Evolutionary conservation across 805 yeast genomes (phyloP), one percentile per base, ranked within the genome.

Genomic region (Sugiyamaella lignohabitans): DNA sequence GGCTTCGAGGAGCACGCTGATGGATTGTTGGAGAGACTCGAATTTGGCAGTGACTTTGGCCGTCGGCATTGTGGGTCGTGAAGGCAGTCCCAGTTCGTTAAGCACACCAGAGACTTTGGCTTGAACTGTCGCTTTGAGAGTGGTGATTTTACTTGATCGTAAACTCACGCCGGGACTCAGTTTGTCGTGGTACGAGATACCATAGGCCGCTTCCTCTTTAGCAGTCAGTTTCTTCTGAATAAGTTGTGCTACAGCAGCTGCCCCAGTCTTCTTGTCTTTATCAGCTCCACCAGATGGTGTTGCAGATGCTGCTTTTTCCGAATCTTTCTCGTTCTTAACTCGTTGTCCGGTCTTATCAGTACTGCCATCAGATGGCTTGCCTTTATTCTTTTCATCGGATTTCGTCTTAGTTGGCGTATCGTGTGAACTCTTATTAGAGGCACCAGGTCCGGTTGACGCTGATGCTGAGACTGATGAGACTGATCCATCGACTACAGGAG

Each of bases 61-160:
- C 0, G 98, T 85, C 3, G 95, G 91, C 82, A 93, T 82, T 1
- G 82, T 81, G 0, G 98, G 98, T 54, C 83, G 82, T 3, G 80
- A 67, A 0, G 96, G 83, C 6, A 93, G 66, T 2, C 82, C 88
- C 50, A 93, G 65, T 59, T 93, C 98, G 47, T 82, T 84, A 50
- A 91, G 65, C 8, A 80, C 72, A 16, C 77, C 75, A 23, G 67
- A 63, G 5, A 83, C 77, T 58, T 79, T 81, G 21, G 76, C 70
- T 55, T 83, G 88, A 5, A 81, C 69, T 35, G 84, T 80, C 2
- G 95, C 91, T 57, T 88, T 88, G 59, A 82, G 79, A 1, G 85
- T 78, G 1, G 89, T 76, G 44, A 87, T 76, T 60, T 85, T 84
- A 2, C 84, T 68, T 0, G 97, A 87, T 52, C 98, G 73, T 49